Percentiles rank a stretch among this genome's conserved stretches.
phyloP scores from a whole-genome alignment of 306 rosid genomes.

The Lathyrus oleraceus region DNA sequence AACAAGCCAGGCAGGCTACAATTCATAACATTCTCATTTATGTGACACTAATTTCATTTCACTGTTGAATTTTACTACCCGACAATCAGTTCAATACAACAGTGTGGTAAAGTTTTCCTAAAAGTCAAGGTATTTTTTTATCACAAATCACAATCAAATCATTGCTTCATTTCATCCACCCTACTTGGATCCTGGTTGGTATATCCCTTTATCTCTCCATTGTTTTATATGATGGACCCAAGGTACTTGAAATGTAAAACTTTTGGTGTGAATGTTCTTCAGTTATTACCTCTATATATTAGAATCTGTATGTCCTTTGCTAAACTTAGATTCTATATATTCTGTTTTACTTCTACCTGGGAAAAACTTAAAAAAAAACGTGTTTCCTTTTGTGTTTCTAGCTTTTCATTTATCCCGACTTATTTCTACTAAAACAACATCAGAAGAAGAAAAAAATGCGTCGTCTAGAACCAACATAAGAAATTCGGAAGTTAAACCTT shows the following conservation, averaged over 20 bases:
- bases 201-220: neutral
- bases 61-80: neutral
- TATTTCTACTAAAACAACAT: neutral
- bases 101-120: neutral
- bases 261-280: neutral
- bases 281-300: neutral
- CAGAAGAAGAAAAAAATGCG: neutral
- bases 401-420: neutral
- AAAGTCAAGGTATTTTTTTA: neutral
- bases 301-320: neutral
- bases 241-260: neutral
- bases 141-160: neutral
- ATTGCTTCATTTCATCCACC: neutral
- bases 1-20: neutral
- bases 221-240: neutral
- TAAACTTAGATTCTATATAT: neutral
- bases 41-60: neutral
- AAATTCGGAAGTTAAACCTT: neutral
- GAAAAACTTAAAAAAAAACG: neutral
- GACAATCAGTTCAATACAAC: neutral
- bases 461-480: neutral
- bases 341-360: neutral
- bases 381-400: neutral
- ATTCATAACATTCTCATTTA: neutral
- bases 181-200: neutral